Base-by-base conservation (phyloP, 306 rosid genomes). In the Trifolium subterraneum region DNA sequence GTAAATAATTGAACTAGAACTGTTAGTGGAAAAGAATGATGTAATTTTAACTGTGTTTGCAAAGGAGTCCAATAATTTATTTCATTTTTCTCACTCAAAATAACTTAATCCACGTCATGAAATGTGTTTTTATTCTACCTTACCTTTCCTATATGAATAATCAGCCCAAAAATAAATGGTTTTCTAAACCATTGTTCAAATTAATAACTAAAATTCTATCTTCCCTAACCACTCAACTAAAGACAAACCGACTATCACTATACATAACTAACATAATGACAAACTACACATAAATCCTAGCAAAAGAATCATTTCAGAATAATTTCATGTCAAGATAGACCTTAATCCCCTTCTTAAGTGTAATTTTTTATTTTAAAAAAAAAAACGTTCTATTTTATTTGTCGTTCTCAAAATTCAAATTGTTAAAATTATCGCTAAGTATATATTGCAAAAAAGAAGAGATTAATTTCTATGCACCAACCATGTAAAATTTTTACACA, bases 211-310 rank as follows among this genome's bases (percentile, higher is more conserved):
- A 42, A 39, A 11, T 44, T 60, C 66, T 54, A 69, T 74, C 77
- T 60, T 69, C 66, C 55, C 64, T 25, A 80, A 84, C 82, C 41
- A 83, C 84, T 73, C 68, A 47, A 66, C 71, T 63, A 73, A 68
- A 80, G 73, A 84, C 82, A 68, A 58, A 77, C 63, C 68, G 51
- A 15, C 82, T 42, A 55, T 61, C 61, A 75, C 55, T 50, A 13
- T 42, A 18, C 44, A 39, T 23, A 22, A n/a, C n/a, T 22, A 22
- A 22, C 1, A 2, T 22, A 36, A 36, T 10, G 41, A 77, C 61
- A 72, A 64, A 38, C 41, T 9, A 64, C 16, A 35, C 38, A 31
- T 70, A 58, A 64, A 19, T 51, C 71, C 35, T 29, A 18, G 63
- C 51, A 75, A 25, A 59, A 7, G 22, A 48, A 65, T 63, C 33